Evolutionary conservation across 1,284 basidiomycete species (phyloP), one percentile per base, ranked within the genome.

Genomic region (Coniophora puteana): DNA sequence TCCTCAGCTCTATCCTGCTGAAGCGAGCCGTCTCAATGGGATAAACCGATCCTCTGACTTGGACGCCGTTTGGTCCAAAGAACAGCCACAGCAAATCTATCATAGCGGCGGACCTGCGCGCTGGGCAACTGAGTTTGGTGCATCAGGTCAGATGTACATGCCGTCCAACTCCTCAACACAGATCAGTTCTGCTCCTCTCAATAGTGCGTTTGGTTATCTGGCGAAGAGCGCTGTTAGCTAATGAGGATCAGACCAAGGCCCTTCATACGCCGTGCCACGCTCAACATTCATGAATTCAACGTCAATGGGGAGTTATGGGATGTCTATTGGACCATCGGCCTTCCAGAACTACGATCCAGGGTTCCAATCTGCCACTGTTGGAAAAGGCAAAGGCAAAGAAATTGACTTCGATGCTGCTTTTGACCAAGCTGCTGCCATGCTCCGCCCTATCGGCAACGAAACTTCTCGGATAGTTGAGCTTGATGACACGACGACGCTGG

Each of bases 371-470:
- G 25, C 40, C 24, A 48, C 59, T 45, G 80, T 76, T 61, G 86
- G 78, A 40, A 90, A 85, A 62, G 85, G 80, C 14, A 90, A 83
- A 58, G 76, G 70, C 46, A 78, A 71, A 50, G 85, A 85, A 50
- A 81, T 74, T 5, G 88, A 89, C 60, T 91, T 87, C 53, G 86
- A 87, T 51, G 78, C 78, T 21, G 88, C 85, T 2, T 86, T 90
- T 60, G 79, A 77, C 13, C 72, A 83, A 52, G 68, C 73, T 4
- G 64, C 68, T 26, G 3, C 73, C 72, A 12, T 76, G 8, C 55
- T 81, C 14, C 53, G 59, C 26, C 58, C 68, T 10, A 45, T 53
- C 18, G 67, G 77, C 47, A 53, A 61, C 20, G 66, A 72, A 20
- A 67, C 65, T 21, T 70, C 77, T 7, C 59, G 67, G 26, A 76